phyloP scores from a whole-genome alignment of 1,139 yeast genomes.

The Pichia inconspicua region DNA sequence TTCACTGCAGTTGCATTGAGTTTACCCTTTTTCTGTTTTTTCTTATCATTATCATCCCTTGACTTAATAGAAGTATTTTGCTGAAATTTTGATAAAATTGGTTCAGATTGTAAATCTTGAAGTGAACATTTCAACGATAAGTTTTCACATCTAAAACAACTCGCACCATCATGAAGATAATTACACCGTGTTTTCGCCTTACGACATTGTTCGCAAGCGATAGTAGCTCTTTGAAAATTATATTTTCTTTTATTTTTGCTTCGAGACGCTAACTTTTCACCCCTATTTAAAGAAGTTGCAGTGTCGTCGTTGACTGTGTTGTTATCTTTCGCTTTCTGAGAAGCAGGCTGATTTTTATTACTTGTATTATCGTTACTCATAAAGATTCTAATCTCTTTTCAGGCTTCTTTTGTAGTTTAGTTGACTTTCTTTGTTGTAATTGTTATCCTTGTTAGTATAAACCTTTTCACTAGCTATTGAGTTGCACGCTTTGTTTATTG shows the following conservation, averaged over 20 bases:
- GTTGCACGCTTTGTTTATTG: too few species aligned
- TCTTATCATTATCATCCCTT: slow-evolving; percentile 3
- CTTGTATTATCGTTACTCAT: not conserved
- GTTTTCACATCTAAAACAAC: slow-evolving; percentile 23
- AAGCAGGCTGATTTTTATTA: not conserved
- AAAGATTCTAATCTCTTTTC: not conserved
- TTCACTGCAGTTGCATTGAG: not conserved
- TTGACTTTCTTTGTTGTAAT: not conserved
- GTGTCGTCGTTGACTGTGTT: not conserved
- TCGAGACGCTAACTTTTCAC: not conserved
- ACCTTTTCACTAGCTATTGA: too few species aligned
- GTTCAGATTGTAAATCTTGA: slow-evolving; percentile 5
- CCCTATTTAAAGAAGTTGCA: not conserved
- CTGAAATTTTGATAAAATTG: slow-evolving; percentile 9
- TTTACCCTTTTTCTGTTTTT: not conserved
- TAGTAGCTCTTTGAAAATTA: slow-evolving; percentile 18
- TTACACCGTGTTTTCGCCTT: slow-evolving; percentile 23
- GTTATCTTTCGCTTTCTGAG: not conserved
- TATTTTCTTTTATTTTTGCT: slow-evolving; percentile 12
- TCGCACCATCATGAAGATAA: slow-evolving; percentile 16
- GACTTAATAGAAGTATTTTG: slow-evolving; percentile 8
- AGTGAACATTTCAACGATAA: slow-evolving; percentile 19
- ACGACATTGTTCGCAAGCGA: slow-evolving; percentile 23
- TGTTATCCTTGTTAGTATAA: not conserved
- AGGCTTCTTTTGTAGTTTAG: not conserved